Conservation (phyloP, 2,329 filamentous ascomycete genomes). For the Pyrenophora graminea region DNA sequence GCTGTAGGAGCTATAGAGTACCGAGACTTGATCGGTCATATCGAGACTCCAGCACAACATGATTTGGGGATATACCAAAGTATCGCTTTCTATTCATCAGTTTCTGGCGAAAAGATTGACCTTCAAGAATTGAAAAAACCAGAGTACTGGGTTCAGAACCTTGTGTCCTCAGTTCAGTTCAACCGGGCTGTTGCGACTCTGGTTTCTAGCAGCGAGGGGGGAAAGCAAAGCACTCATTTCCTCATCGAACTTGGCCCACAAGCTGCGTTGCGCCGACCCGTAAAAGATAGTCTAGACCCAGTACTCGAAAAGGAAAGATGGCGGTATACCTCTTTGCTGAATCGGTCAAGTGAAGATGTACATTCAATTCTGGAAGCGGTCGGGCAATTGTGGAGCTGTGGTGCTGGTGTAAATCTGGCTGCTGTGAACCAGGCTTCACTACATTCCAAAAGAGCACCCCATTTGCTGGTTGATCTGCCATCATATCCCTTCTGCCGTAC, state of each 20-base stretch:
- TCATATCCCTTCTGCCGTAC: neutral
- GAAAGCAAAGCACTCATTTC: constrained; percentile 1
- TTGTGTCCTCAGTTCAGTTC: constrained; percentile 9
- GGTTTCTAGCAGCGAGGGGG: neutral
- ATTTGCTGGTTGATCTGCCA: neutral
- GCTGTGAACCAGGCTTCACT: neutral
- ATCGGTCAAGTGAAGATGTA: neutral
- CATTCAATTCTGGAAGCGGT: constrained; percentile 15
- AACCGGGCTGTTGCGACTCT: constrained; percentile 4
- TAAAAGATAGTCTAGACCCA: constrained; percentile 9
- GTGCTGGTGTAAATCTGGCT: neutral
- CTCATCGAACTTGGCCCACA: constrained; percentile 19
- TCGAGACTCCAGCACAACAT: no score
- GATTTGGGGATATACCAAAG: no score
- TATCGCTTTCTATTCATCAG: no score
- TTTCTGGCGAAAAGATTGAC: constrained; percentile 33
- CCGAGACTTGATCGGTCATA: no score
- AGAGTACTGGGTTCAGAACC: constrained; percentile 12
- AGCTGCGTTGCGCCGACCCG: constrained; percentile 6
- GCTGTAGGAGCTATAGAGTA: no score
- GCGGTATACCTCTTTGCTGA: constrained; percentile 7
- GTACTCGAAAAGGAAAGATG: constrained; percentile 7
- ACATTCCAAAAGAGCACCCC: constrained; percentile 1
- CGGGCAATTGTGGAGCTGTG: neutral
- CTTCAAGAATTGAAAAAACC: neutral